Percentiles rank a stretch among this genome's conserved stretches.
Conservation (phyloP, 73 alveolate genomes). For the Blepharisma stoltei region DNA sequence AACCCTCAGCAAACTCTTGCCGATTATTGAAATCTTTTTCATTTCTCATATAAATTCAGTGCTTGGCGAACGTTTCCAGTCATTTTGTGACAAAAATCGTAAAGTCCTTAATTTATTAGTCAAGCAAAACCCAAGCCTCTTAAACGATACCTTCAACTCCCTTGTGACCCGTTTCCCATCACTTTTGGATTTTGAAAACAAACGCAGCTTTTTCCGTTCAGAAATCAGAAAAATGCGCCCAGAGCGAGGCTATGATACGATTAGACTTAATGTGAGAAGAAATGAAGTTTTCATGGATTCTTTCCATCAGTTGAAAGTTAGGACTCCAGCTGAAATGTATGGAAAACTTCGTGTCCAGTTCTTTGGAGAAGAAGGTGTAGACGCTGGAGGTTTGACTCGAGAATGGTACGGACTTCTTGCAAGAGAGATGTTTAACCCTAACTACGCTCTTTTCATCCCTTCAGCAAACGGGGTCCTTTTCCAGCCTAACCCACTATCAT, state of each 20-base stretch:
- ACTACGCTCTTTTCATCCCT: slow-evolving; percentile 78
- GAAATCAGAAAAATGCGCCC: slow-evolving; percentile 50
- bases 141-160: slow-evolving; percentile 23
- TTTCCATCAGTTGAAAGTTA: slow-evolving; percentile 53
- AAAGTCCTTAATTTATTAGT: slow-evolving; percentile 24
- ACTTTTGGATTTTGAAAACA: slow-evolving; percentile 76
- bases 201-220: slow-evolving; percentile 67
- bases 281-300: slow-evolving; percentile 71
- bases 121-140: slow-evolving; percentile 25
- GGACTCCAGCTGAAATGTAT: slow-evolving; percentile 68
- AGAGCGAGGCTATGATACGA: slow-evolving; percentile 38
- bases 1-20: neutral
- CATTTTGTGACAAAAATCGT: neutral
- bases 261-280: slow-evolving; percentile 59
- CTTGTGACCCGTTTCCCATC: slow-evolving; percentile 38
- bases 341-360: slow-evolving; percentile 51
- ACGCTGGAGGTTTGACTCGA: slow-evolving; percentile 99
- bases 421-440: slow-evolving; percentile 98
- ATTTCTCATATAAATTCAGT: neutral
- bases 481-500: slow-evolving; percentile 39
- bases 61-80: neutral
- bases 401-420: slow-evolving; percentile 97
- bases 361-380: slow-evolving; percentile 96
- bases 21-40: slow-evolving; percentile 5
- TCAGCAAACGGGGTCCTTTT: slow-evolving; percentile 74